These are phyloP conservation scores for Spathaspora boniae DNA, from an alignment of 805 yeast genomes.

Conservation along the genomic window DNA sequence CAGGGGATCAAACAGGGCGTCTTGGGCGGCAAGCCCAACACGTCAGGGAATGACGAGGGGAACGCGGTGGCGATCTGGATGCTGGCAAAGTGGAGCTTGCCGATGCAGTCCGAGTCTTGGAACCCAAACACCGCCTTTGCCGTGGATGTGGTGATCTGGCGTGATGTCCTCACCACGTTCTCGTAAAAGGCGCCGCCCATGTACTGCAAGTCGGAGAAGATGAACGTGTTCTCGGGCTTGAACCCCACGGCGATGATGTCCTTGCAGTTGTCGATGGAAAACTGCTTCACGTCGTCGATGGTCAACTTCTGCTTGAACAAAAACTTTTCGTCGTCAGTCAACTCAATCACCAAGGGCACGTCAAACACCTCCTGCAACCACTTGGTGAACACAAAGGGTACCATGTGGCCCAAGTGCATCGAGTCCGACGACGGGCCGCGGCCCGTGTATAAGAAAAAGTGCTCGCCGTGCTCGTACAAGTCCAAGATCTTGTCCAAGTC, in stretches of 20 bases:
- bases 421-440: slow-evolving; percentile 95
- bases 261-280: slow-evolving; percentile 78
- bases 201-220: slow-evolving; percentile 87
- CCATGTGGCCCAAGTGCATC: slow-evolving; percentile 95
- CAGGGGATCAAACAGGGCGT: slow-evolving; percentile 97
- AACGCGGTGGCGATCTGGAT: slow-evolving; percentile 95
- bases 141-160: slow-evolving; percentile 95
- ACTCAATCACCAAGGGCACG: slow-evolving; percentile 88
- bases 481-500: slow-evolving; percentile 76
- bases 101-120: slow-evolving; percentile 91
- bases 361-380: slow-evolving; percentile 99
- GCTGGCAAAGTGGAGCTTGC: slow-evolving; percentile 91
- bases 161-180: slow-evolving; percentile 85
- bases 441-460: slow-evolving; percentile 93
- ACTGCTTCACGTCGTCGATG: slow-evolving; percentile 80
- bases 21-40: slow-evolving; percentile 79
- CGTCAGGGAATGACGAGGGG: slow-evolving; percentile 93
- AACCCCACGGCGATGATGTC: slow-evolving; percentile 95
- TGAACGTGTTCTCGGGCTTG: slow-evolving; percentile 90
- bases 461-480: slow-evolving; percentile 90
- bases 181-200: slow-evolving; percentile 95
- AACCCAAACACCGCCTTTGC: slow-evolving; percentile 97
- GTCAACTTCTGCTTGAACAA: slow-evolving; percentile 87
- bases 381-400: slow-evolving; percentile 92
- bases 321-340: slow-evolving; percentile 97